Percentiles rank a stretch among this genome's conserved stretches.
Evolutionary conservation across 345 rosid genomes (phyloP).

Genomic region (Isatis tinctoria): DNA sequence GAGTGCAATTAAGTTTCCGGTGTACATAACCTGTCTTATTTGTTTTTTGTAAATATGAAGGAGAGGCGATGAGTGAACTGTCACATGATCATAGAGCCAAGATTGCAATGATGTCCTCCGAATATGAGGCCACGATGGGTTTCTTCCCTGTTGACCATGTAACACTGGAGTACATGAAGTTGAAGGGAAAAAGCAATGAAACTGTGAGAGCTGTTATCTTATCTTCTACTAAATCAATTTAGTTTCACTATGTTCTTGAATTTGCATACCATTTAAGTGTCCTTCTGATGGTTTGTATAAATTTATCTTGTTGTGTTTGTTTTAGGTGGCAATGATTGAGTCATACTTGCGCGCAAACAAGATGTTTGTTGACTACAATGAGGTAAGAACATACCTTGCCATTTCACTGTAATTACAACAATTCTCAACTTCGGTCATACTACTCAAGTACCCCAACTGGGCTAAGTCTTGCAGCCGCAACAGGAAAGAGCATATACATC

Average conservation of each 20-base stretch:
- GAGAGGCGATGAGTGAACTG: constrained; percentile 70
- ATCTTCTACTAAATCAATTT: neutral
- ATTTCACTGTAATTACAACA: neutral
- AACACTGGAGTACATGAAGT: constrained; percentile 72
- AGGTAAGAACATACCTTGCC: constrained; percentile 38
- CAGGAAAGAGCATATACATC: constrained; percentile 68
- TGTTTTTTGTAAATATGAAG: constrained; percentile 31
- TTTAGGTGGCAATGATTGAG: constrained; percentile 75
- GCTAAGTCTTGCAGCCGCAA: constrained; percentile 49
- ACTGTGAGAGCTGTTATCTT: constrained; percentile 46
- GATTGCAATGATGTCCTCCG: constrained; percentile 89
- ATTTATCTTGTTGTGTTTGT: neutral
- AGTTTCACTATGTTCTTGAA: neutral
- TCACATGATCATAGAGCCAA: constrained; percentile 85
- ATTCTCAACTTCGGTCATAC: neutral
- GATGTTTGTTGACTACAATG: constrained; percentile 74
- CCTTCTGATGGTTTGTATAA: neutral
- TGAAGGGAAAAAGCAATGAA: constrained; percentile 87
- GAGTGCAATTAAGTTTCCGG: neutral
- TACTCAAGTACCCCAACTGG: neutral
- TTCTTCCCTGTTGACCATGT: constrained; percentile 91
- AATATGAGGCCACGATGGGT: constrained; percentile 95
- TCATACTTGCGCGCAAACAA: constrained; percentile 79
- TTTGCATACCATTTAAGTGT: neutral
- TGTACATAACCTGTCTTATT: neutral